Evolutionary conservation across 169 alveolate species (phyloP), one percentile per base, ranked within the genome.

Genomic region (Perkinsus chesapeaki): DNA sequence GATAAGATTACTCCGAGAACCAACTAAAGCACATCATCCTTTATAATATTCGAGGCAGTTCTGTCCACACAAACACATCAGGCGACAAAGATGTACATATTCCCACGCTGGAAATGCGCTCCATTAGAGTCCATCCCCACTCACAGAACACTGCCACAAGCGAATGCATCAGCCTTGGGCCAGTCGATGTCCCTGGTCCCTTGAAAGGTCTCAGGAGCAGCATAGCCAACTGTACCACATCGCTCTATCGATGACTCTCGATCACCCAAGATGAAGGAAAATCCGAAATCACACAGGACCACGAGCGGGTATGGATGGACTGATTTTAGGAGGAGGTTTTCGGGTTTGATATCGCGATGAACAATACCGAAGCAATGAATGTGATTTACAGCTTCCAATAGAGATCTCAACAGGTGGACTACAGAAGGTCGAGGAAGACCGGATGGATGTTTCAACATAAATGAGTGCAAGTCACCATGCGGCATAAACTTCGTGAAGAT

Each of bases 331-430:
- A 43, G 60, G 16, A 43, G 60, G 16, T 43, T 43, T 16, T 43
- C 60, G 23, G 60, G 60, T 43, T 43, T 43, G 60, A 43, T 43
- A 43, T 43, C 60, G 23, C 95, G 39, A 92, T 93, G 43, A 93
- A 47, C 92, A 73, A 93, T 93, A 73, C 91, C n/a, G 93, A 92
- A 43, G 60, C 23, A 5, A 43, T 43, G 60, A 16, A 43, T 43
- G 60, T 5, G 23, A 9, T 43, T 16, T 16, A 43, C 60, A 9
- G 60, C 60, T 16, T 43, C 60, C 60, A 43, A 16, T 16, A 43
- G 60, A 5, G 60, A 43, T 5, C 5, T 16, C 60, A 43, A 16
- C 60, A 43, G 16, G 60, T 5, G 16, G 23, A 5, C 60, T 5
- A 43, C 16, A 5, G 60, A 9, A 9, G 23, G 5, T 43, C 16